Conservation (phyloP, 768 basidiomycete genomes). For the Clathrus columnatus region DNA sequence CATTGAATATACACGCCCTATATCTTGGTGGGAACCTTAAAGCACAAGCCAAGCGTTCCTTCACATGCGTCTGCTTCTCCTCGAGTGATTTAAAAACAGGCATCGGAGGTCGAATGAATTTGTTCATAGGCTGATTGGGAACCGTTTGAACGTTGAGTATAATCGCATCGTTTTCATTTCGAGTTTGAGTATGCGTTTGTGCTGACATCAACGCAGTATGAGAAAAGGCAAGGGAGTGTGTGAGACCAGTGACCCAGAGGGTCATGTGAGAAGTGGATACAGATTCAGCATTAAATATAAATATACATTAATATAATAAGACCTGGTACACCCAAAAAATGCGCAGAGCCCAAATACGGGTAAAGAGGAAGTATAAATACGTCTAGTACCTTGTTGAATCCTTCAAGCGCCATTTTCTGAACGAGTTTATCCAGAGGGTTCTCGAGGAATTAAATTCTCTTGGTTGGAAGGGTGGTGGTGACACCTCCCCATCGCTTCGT, state of each 20-base stretch:
- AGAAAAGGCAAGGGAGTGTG: neutral
- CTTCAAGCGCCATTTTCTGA: constrained; percentile 63
- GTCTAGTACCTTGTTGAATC: constrained; percentile 61
- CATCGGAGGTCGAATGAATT: neutral
- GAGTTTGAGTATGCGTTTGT: constrained; percentile 1
- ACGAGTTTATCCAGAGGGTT: constrained; percentile 64
- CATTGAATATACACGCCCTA: constrained; percentile 34
- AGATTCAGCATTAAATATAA: neutral
- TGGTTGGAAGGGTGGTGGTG: neutral
- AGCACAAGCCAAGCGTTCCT: constrained; percentile 9
- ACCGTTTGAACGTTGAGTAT: neutral
- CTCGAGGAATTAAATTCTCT: constrained; percentile 27
- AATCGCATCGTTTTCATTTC: neutral
- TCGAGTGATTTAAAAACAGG: neutral
- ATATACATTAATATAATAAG: neutral
- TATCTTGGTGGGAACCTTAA: neutral
- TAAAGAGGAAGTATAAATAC: neutral
- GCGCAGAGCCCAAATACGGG: neutral
- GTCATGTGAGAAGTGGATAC: neutral
- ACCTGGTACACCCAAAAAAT: neutral
- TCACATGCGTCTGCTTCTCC: constrained; percentile 8
- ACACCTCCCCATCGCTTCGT: constrained; percentile 27
- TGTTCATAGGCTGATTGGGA: neutral
- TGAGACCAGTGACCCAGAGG: no score
- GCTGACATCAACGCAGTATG: neutral